Base-by-base conservation (phyloP, 108 stramenopile species). In the Aurantiochytrium sp. region DNA sequence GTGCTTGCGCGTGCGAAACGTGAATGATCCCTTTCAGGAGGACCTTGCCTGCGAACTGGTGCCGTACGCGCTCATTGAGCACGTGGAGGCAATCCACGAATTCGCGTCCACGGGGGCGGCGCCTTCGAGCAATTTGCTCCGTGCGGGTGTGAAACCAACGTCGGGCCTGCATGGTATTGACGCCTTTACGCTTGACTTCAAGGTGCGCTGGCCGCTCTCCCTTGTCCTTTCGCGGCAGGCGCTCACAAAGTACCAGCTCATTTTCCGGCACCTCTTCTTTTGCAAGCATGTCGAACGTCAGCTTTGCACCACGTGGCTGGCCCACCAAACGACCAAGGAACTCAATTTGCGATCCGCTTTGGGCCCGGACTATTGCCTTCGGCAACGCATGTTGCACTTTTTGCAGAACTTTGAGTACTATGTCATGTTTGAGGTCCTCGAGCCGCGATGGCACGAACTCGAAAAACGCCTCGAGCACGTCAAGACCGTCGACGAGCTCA, bases 341-440 rank as follows among this genome's bases (percentile, higher is more conserved):
- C 93, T 97, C 58, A 91, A 89, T 51, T 76, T 97, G 12, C 93
- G 97, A 29, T 89, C 92, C 42, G 91, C 92, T 25, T 93, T 97
- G 58, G 94, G 95, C 47, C 94, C 93, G 42, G 96, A 97, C 5
- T 97, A 95, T 91, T 88, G 94, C 43, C 90, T 98, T 60, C 94
- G 98, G 53, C 96, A 97, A 58, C 92, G 97, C 44, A 99, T 99
- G 99, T 93, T 97, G 6, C 99, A 99, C 91, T 99, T 98, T 91
- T 90, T 98, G 44, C 98, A 98, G 91, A 99, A 98, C 94, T 92
- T 99, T 23, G 96, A 97, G 16, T 98, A 98, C 91, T 99, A 99
- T 91, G 95, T 98, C 92, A 96, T 96, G 92, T 95, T 97, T 87
- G 99, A 99, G 92, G 98, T 98, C 16, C 94, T 99, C 29, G 97